Conservation (phyloP, 768 basidiomycete species). For the Boletus patriciae region DNA sequence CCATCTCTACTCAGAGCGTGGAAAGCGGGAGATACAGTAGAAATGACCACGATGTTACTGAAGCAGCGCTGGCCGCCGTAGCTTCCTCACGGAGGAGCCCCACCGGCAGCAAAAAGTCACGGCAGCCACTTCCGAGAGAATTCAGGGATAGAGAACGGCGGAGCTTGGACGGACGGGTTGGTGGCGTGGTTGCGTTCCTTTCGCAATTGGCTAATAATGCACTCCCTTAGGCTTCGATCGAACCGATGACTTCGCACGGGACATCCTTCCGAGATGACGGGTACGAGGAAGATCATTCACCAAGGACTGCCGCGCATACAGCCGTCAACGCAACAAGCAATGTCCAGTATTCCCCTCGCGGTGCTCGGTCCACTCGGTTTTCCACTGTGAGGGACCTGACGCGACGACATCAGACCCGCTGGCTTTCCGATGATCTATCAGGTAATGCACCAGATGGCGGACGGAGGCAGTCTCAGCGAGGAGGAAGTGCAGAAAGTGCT, state of each 20-base stretch:
- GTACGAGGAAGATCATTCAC: slow-evolving; percentile 23
- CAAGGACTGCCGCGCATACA: slow-evolving; percentile 27
- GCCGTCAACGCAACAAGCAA: slow-evolving; percentile 20
- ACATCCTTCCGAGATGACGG: slow-evolving; percentile 24
- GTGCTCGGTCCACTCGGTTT: slow-evolving; percentile 36
- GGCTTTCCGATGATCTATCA: slow-evolving; percentile 51
- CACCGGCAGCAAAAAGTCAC: slow-evolving; percentile 42
- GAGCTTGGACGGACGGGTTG: slow-evolving; percentile 44
- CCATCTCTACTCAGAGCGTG: slow-evolving; percentile 29
- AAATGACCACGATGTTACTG: slow-evolving; percentile 43
- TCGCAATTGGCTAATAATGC: not conserved
- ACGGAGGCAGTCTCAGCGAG: slow-evolving; percentile 54
- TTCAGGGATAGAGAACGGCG: slow-evolving; percentile 41
- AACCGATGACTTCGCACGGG: slow-evolving; percentile 43
- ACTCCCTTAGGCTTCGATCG: slow-evolving; percentile 29
- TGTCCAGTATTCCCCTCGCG: slow-evolving; percentile 30
- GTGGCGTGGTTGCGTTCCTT: slow-evolving; percentile 12
- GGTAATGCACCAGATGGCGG: slow-evolving; percentile 36
- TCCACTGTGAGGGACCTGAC: slow-evolving; percentile 52
- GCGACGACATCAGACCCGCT: slow-evolving; percentile 51
- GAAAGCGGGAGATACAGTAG: slow-evolving; percentile 25
- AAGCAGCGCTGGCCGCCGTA: slow-evolving; percentile 61
- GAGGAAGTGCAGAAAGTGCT: slow-evolving; percentile 71
- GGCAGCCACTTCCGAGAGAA: slow-evolving; percentile 51
- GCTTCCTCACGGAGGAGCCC: slow-evolving; percentile 57